A percentile compares a stretch with the other conserved stretches of the same genome.
Conservation (phyloP, 495 filamentous ascomycete species). For the Xylaria intraflava region DNA sequence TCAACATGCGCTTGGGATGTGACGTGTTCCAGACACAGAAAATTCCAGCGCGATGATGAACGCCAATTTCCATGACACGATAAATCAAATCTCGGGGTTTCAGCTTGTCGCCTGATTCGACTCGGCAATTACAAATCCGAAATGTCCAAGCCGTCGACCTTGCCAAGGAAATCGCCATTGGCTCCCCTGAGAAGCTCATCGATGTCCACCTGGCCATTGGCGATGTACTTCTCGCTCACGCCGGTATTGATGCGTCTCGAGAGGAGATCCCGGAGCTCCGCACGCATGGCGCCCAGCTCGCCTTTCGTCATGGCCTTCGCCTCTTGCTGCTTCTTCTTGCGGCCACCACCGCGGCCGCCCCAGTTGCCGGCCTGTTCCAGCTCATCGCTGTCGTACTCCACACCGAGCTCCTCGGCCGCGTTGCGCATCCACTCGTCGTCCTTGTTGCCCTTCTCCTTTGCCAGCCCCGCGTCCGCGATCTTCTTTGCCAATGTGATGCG, state of each 20-base stretch:
- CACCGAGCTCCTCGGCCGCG: constrained; percentile 88
- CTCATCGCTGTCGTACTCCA: constrained; percentile 87
- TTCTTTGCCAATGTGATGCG: constrained; percentile 71
- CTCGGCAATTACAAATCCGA: constrained; percentile 17
- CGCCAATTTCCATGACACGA: too few relatives aligned
- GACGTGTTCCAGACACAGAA: too few relatives aligned
- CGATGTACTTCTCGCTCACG: constrained; percentile 86
- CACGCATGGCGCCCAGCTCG: constrained; percentile 57
- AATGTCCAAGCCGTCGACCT: constrained; percentile 35
- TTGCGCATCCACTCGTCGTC: constrained; percentile 78
- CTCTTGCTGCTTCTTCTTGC: constrained; percentile 68
- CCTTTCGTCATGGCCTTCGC: constrained; percentile 59
- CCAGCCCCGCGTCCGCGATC: constrained; percentile 72
- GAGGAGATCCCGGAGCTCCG: constrained; percentile 60
- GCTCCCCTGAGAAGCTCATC: constrained; percentile 64
- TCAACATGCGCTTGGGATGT: too few relatives aligned
- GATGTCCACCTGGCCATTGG: constrained; percentile 71
- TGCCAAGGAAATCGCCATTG: constrained; percentile 40
- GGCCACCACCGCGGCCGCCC: constrained; percentile 58
- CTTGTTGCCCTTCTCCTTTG: constrained; percentile 76
- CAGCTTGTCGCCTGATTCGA: not conserved
- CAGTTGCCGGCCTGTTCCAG: constrained; percentile 57
- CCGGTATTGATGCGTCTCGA: constrained; percentile 77
- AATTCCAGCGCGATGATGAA: too few relatives aligned
- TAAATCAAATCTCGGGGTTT: too few relatives aligned